These are phyloP conservation scores for Calonectria pteridis DNA, from an alignment of 2,329 filamentous ascomycete genomes.

Conservation along the genomic window DNA sequence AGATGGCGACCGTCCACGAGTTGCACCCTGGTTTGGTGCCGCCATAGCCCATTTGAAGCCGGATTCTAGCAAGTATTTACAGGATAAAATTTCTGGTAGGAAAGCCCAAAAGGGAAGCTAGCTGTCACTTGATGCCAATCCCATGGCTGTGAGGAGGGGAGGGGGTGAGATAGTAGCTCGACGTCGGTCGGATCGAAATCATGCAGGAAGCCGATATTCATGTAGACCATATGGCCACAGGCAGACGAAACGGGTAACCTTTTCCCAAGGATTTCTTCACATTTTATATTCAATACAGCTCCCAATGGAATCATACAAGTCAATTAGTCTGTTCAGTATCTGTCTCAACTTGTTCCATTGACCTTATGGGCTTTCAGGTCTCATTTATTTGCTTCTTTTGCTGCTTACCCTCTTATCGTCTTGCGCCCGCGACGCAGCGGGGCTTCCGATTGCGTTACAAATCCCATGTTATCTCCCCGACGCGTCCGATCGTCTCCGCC, in stretches of 20 bases:
- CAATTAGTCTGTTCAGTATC: not conserved
- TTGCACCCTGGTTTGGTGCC: not conserved
- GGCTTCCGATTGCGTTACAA: not conserved
- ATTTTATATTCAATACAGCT: not conserved
- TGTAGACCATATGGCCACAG: not conserved
- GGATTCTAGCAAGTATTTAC: not conserved
- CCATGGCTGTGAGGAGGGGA: not conserved
- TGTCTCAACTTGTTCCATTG: not conserved
- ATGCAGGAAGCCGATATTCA: not conserved
- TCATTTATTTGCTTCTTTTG: not conserved
- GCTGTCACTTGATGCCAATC: not conserved
- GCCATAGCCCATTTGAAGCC: conserved; percentile 8
- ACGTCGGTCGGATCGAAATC: not conserved
- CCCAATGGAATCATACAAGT: not conserved
- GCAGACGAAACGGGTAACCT: not conserved
- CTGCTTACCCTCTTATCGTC: not conserved
- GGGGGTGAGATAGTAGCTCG: not conserved
- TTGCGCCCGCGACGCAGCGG: not conserved
- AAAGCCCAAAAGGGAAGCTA: not conserved
- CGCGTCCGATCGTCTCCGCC: not conserved
- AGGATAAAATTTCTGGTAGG: not conserved
- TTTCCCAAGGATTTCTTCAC: not conserved
- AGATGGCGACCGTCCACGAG: conserved; percentile 9
- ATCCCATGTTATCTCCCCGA: conserved; percentile 1
- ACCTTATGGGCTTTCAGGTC: not conserved